Evolutionary conservation across 495 filamentous ascomycete genomes (phyloP), one percentile per base, ranked within the genome.

Genomic region (Friedmanniomyces simplex): DNA sequence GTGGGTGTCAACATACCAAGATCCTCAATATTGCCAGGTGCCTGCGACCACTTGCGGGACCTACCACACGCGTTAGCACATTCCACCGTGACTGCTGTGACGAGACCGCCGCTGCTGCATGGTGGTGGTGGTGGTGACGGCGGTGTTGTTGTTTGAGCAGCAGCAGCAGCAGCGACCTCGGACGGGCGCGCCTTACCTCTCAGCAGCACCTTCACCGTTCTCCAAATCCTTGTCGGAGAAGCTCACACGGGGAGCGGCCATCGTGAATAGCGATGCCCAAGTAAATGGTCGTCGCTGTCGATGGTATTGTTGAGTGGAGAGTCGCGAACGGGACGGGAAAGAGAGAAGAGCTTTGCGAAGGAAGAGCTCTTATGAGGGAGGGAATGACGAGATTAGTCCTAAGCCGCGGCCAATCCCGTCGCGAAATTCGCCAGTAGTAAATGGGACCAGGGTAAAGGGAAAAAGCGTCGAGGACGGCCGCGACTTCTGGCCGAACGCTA

Each of bases 21-120:
- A 55, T 62, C 59, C 46, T 65, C 63, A 28, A 61, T 58, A 59
- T 64, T 61, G 59, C 58, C 58, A 41, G 62, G 58, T n/a, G 62
- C 62, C 48, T 61, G 60, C 11, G 60, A 63, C 60, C 60, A 63
- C 50, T 63, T 63, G 50, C 60, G 56, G 34, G 55, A 59, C 30
- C 56, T 61, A 20, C 25, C 12, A 4, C 11, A 13, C 28, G n/a
- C 2, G 34, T 42, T 14, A 54, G 37, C 24, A 49, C 46, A 49
- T 21, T 24, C 51, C 18, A 25, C 54, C 39, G 55, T 36, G 32
- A 20, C 41, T 54, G 20, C 49, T 20, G 21, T 22, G 36, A n/a
- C 20, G 42, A n/a, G 30, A 12, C 5, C 30, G 53, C 53, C n/a
- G 24, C 25, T 42, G 52, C 21, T 3, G 52, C 14, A 4, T 4